Evolutionary conservation across 257 asterid genomes (phyloP).

Genomic region (Nicotiana paniculata): DNA sequence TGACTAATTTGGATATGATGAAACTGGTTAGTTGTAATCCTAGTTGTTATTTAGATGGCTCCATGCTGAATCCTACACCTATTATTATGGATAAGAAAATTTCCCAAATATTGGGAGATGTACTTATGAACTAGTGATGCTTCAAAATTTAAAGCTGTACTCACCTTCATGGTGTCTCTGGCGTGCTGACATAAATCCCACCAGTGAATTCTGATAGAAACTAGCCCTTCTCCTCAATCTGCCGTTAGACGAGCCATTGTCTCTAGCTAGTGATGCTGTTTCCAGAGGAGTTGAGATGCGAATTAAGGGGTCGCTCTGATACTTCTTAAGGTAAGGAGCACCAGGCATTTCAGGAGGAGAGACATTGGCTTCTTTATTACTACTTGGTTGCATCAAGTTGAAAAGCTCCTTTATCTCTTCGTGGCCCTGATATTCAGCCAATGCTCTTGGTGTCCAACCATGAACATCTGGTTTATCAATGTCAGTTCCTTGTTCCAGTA

Average conservation of each 20-base stretch:
- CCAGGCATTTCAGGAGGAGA: slow-evolving; percentile 11
- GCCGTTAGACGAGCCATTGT: slow-evolving; percentile 1
- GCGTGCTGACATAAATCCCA: slow-evolving; percentile 56
- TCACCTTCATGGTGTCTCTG: slow-evolving; percentile 40
- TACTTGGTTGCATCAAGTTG: slow-evolving; percentile 22
- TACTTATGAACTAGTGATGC: neutral
- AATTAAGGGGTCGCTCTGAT: slow-evolving; percentile 47
- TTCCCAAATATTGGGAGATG: neutral
- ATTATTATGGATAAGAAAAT: neutral
- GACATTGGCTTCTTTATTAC: neutral
- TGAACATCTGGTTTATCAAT: slow-evolving; percentile 51
- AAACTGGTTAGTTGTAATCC: neutral
- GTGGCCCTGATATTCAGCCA: slow-evolving; percentile 65
- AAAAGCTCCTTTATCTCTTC: slow-evolving; percentile 45
- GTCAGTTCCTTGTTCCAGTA: slow-evolving; percentile 56
- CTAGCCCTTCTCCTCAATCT: slow-evolving; percentile 20
- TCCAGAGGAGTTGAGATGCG: slow-evolving; percentile 16
- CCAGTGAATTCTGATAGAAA: slow-evolving; percentile 52
- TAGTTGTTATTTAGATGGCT: neutral
- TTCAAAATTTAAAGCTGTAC: neutral
- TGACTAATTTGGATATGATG: neutral
- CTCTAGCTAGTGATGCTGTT: neutral
- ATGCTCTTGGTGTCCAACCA: slow-evolving; percentile 63
- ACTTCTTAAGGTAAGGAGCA: slow-evolving; percentile 43
- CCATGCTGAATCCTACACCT: neutral